Evolutionary conservation across 768 basidiomycete genomes (phyloP), one percentile per base, ranked within the genome.

Genomic region (Imleria badia): DNA sequence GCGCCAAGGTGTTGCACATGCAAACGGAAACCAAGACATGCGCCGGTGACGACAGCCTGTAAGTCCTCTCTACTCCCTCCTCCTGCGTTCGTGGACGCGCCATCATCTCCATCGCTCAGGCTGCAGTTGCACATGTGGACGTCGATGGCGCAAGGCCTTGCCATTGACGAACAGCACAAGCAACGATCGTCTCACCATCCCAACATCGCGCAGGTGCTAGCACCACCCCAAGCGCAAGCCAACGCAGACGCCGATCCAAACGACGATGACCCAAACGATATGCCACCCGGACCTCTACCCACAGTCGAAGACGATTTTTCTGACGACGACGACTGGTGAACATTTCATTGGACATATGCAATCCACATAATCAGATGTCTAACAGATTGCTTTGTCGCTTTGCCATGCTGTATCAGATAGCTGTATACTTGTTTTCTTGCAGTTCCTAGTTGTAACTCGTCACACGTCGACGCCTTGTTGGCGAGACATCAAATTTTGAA

Each of bases 21-120:
- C 60, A 69, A 19, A 63, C 67, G 0, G 66, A 73, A 31, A 68
- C 63, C 22, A 71, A 68, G 10, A 74, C 74, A 59, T 81, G 80
- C 64, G 79, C 80, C 10, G 81, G 80, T 1, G 80, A 81, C 46
- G 81, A 82, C 60, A 77, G 78, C 33, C 70, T 71, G 81, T 81
- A 59, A 64, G 80, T 59, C 11, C 11, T 15, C 17, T 1, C 14
- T 14, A 10, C 19, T 9, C 19, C 42, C 12, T 41, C 26, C 12
- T 11, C 6, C n/a, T 23, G 31, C 17, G 34, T 30, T 5, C 22
- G 49, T 38, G 15, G 17, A 43, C 23, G 55, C 30, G 46, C 23
- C 41, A 45, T 26, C n/a, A n/a, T 47, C 48, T 6, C 45, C 46
- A 15, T 36, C 20, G 15, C 30, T 17, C 51, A 81, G 79, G 23